A percentile compares a stretch with the other conserved stretches of the same genome.
Conservation (phyloP, 2,329 filamentous ascomycete genomes). For the Leptographium radiaticola region DNA sequence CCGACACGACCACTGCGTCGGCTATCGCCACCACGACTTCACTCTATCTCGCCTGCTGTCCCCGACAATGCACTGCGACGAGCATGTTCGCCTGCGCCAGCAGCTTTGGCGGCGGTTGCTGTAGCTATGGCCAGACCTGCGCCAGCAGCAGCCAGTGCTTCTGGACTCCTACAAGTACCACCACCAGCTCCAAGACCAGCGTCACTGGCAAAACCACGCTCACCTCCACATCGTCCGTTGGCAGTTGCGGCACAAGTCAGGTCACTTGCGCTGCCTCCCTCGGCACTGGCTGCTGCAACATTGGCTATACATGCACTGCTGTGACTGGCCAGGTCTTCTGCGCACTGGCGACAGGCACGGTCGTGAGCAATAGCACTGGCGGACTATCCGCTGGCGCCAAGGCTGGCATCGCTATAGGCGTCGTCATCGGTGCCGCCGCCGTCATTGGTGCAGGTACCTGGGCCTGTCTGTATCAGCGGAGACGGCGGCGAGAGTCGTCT, state of each 20-base stretch:
- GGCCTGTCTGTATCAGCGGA: slow-evolving; percentile 26
- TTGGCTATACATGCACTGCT: slow-evolving; percentile 28
- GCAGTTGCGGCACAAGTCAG: slow-evolving; percentile 32
- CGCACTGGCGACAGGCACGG: slow-evolving; percentile 17
- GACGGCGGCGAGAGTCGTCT: slow-evolving; percentile 9
- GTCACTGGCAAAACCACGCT: slow-evolving; percentile 11
- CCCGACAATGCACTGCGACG: slow-evolving; percentile 25
- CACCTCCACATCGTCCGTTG: slow-evolving; percentile 22
- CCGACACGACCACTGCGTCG: slow-evolving; percentile 13
- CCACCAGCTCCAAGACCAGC: not conserved
- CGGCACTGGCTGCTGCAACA: slow-evolving; percentile 36
- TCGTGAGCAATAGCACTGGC: not conserved
- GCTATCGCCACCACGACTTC: slow-evolving; percentile 15
- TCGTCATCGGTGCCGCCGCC: slow-evolving; percentile 28
- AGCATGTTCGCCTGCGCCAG: slow-evolving; percentile 31
- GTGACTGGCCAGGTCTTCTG: slow-evolving; percentile 25
- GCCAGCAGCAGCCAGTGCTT: slow-evolving; percentile 21
- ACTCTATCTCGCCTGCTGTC: slow-evolving; percentile 23
- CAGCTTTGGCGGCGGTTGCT: slow-evolving; percentile 35
- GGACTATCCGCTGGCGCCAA: slow-evolving; percentile 36
- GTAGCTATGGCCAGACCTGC: slow-evolving; percentile 31
- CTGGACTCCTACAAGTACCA: slow-evolving; percentile 11
- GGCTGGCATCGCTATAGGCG: slow-evolving; percentile 43
- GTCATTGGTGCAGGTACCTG: slow-evolving; percentile 31
- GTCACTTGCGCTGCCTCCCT: slow-evolving; percentile 25